phyloP scores from a whole-genome alignment of 495 filamentous ascomycete species.

The Stereocaulon alpinum region DNA sequence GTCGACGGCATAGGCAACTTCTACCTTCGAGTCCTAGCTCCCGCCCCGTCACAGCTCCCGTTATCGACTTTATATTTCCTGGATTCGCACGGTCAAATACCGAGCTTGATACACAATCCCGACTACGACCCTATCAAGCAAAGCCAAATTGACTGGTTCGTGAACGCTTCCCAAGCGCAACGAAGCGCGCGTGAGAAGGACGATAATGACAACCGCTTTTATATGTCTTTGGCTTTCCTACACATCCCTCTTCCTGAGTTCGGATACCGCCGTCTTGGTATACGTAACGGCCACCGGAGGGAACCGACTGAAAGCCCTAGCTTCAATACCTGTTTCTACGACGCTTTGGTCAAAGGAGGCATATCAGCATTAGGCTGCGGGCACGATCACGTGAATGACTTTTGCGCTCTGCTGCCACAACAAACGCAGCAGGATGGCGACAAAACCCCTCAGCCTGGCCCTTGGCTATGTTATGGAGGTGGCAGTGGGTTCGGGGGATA shows the following conservation, averaged over 20 bases:
- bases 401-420: constrained; percentile 28
- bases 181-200: constrained; percentile 25
- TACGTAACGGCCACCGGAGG: constrained; percentile 26
- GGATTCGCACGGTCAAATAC: constrained; percentile 30
- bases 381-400: constrained; percentile 34
- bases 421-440: constrained; percentile 9
- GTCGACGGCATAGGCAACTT: constrained; percentile 33
- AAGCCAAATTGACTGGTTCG: constrained; percentile 34
- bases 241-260: constrained; percentile 30
- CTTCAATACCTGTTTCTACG: constrained; percentile 31
- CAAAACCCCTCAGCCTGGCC: constrained; percentile 20
- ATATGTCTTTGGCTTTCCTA: constrained; percentile 26
- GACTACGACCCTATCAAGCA: constrained; percentile 31
- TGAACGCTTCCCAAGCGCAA: constrained; percentile 25
- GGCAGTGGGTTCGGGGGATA: constrained; percentile 32
- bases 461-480: constrained; percentile 32
- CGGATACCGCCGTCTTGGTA: constrained; percentile 24
- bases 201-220: constrained; percentile 18
- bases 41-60: constrained; percentile 25
- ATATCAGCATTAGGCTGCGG: constrained; percentile 29
- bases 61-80: constrained; percentile 33
- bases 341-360: constrained; percentile 29
- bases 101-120: constrained; percentile 23
- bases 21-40: constrained; percentile 30
- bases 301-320: constrained; percentile 30